Percentiles rank a stretch among this genome's conserved stretches.
These are phyloP conservation scores for Dictyostelium purpureum DNA, from an alignment of 78 protist species.

Conservation along the genomic window DNA sequence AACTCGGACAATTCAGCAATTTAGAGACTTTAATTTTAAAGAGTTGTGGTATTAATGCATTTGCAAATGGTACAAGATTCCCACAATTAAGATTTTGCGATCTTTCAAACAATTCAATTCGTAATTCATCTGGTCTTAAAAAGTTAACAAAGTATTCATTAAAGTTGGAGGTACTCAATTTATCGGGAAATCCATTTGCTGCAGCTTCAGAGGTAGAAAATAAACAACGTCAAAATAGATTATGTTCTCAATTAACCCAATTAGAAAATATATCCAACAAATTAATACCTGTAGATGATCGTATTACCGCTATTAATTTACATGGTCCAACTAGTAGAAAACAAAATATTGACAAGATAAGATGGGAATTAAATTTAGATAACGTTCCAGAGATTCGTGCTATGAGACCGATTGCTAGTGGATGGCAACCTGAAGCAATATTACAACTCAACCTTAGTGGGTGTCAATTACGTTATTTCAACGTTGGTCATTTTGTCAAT, in stretches of 20 bases:
- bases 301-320: not conserved
- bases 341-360: not conserved
- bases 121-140: not conserved
- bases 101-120: constrained; percentile 40
- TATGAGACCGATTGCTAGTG: constrained; percentile 13
- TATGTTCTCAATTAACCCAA: not conserved
- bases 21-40: constrained; percentile 52
- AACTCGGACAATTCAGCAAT: not conserved
- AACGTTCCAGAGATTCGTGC: constrained; percentile 10
- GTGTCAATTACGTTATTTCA: constrained; percentile 15
- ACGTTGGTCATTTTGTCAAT: constrained; percentile 28
- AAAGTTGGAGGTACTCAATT: constrained; percentile 40
- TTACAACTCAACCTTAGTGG: not conserved
- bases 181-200: constrained; percentile 16
- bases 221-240: not conserved
- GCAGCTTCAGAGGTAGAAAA: not conserved
- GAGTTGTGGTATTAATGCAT: not conserved
- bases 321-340: not conserved
- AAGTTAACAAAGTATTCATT: constrained; percentile 26
- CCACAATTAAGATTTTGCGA: constrained; percentile 52
- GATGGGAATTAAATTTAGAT: constrained; percentile 56
- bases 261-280: constrained; percentile 19
- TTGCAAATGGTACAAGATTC: constrained; percentile 15
- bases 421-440: constrained; percentile 61
- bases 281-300: not conserved